Evolutionary conservation across 192 early-diverging fungal genomes (phyloP), one percentile per base, ranked within the genome.

Genomic region (Coemansia sp.): DNA sequence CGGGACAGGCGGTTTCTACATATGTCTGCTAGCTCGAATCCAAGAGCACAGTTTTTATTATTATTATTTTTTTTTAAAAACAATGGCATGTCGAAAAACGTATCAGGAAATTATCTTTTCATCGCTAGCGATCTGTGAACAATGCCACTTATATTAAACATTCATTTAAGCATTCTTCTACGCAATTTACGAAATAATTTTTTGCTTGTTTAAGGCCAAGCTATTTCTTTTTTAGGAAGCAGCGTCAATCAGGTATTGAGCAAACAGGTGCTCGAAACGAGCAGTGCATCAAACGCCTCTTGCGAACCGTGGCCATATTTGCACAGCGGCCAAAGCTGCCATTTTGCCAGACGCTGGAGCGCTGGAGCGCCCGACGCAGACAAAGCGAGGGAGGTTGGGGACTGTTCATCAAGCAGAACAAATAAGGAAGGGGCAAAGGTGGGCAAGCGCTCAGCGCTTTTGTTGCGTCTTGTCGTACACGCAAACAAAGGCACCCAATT

Each of bases 341-440:
- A 15, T 48, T 48, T 48, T 5, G 9, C 17, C 14, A 15, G 4
- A 3, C 14, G 9, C 36, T 35, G 5, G 18, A 59, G 18, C 35
- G 35, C 33, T 59, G 33, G 57, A 37, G 57, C 57, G 57, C 14
- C 11, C 1, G 33, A n/a, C 57, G 34, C 34, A 59, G 57, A 59
- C 57, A 59, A 64, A 36, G 71, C 64, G 59, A 52, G 35, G 57
- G 57, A 59, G 57, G 18, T 36, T 59, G 57, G 57, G 57, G 57
- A 59, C 35, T 36, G 34, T 59, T 59, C 34, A 17, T 36, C 35
- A 12, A 59, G 57, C 57, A 59, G 22, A 22, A 36, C 15, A 17
- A 37, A 59, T 15, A 22, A 59, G 36, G 57, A 34, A 59, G 36
- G 57, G 57, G 12, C 45, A 12, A 15, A 12, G 45, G 45, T 48